Evolutionary conservation across 169 alveolate genomes (phyloP).

Genomic region (Cytauxzoon felis): DNA sequence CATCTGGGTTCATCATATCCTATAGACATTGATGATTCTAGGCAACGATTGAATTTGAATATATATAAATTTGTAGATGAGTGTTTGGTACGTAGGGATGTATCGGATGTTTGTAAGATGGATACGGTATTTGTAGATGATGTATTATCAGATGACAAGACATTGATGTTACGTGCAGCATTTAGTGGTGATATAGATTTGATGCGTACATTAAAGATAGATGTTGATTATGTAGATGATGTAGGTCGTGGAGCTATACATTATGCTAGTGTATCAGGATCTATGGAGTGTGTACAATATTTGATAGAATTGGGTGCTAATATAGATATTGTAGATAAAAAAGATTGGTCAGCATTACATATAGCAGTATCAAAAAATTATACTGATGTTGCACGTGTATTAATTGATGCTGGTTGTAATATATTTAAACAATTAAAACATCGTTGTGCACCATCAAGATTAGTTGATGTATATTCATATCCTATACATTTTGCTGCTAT

Average conservation of each 20-base stretch:
- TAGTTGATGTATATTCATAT: slow-evolving; percentile 72
- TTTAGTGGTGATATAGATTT: slow-evolving; percentile 75
- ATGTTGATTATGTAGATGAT: slow-evolving; percentile 71
- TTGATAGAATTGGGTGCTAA: slow-evolving; percentile 69
- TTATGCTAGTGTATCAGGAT: slow-evolving; percentile 81
- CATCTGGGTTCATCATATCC: too few relatives aligned
- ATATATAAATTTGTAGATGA: slow-evolving; percentile 51
- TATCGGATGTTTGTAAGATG: neutral
- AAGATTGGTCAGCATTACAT: slow-evolving; percentile 82
- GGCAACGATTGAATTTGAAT: slow-evolving; percentile 43
- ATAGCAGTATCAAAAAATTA: slow-evolving; percentile 80
- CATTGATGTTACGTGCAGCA: slow-evolving; percentile 68
- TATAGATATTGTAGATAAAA: slow-evolving; percentile 74
- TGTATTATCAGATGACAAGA: too few relatives aligned
- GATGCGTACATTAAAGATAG: slow-evolving; percentile 58
- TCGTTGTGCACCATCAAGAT: slow-evolving; percentile 81
- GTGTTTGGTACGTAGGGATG: slow-evolving; percentile 7
- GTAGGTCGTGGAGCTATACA: slow-evolving; percentile 84
- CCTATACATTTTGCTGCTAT: slow-evolving; percentile 84
- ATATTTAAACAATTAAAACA: slow-evolving; percentile 71
- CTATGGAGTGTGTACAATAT: slow-evolving; percentile 65
- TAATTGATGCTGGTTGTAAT: slow-evolving; percentile 72
- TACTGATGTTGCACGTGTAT: slow-evolving; percentile 72
- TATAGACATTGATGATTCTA: slow-evolving; percentile 8
- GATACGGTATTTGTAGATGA: neutral